Evolutionary conservation across 2,329 filamentous ascomycete species (phyloP), one percentile per base, ranked within the genome.

Genomic region (Penicillium sp.): DNA sequence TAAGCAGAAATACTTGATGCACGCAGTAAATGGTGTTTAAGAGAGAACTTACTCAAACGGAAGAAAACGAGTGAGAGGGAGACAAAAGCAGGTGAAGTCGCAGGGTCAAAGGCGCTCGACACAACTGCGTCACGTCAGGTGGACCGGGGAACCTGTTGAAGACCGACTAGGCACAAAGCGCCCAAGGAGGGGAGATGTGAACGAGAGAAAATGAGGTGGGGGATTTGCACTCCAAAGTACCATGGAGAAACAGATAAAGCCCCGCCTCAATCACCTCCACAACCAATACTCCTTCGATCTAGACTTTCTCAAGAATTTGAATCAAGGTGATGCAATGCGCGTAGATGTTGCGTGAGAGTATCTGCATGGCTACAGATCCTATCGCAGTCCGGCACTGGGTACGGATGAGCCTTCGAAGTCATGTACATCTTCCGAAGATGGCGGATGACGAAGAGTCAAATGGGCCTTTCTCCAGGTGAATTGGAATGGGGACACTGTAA

Each of bases 401-500:
- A 52, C 1, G 30, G 33, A 37, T 52, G 49, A 40, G 49, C 35
- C 11, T 13, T 6, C 2, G 49, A 35, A 4, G 19, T 10, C 14
- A 38, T 25, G 28, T 52, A 35, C 13, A 52, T 52, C 33, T 52
- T 40, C 25, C 35, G 30, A 25, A 52, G 30, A 10, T 52, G 49
- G 14, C 49, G 49, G 4, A 37, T 38, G 33, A 52, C 19, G 49
- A 57, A 42, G 58, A 63, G 16, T 26, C 26, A 14, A 58, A 61
- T 48, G 56, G 62, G 3, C 61, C 62, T 13, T 53, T 25, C n/a
- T 57, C 3, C 57, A 57, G 40, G 59, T 64, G 4, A 64, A 56
- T 43, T 64, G 59, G 62, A 65, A 65, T 26, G 60, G 60, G 35
- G 60, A 62, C 28, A 60, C 63, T 6, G 57, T 63, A 42, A 22